Evolutionary conservation across 169 alveolate genomes (phyloP).

Genomic region (Plasmodium vinckei): DNA sequence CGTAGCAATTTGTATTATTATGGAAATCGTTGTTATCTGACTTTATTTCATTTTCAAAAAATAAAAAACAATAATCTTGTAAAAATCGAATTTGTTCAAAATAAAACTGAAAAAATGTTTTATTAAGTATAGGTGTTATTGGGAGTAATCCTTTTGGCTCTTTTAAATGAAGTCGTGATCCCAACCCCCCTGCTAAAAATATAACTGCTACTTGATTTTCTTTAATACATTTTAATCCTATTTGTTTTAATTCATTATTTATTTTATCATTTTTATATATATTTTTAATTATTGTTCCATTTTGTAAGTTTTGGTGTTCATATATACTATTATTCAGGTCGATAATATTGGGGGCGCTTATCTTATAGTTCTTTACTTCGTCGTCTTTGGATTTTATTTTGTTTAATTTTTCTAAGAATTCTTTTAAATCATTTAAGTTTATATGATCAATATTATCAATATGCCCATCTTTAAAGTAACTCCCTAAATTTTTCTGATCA

Average conservation of each 20-base stretch:
- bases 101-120: constrained; percentile 82
- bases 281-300: constrained; percentile 48
- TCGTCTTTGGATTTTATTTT: constrained; percentile 5
- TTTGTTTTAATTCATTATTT: constrained; percentile 37
- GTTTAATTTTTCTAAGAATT: constrained; percentile 32
- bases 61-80: constrained; percentile 32
- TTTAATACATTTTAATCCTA: constrained; percentile 57
- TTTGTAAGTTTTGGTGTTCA: constrained; percentile 36
- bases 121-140: constrained; percentile 77
- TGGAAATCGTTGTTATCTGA: neutral
- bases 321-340: constrained; percentile 31
- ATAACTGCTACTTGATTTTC: constrained; percentile 78
- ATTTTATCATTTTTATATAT: constrained; percentile 31
- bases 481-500: constrained; percentile 7
- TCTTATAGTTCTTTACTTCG: neutral
- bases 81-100: constrained; percentile 77
- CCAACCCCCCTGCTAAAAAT: constrained; percentile 85
- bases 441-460: constrained; percentile 7
- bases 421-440: constrained; percentile 12
- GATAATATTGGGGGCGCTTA: constrained; percentile 25
- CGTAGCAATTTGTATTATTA: neutral
- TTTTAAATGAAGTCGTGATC: constrained; percentile 77
- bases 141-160: constrained; percentile 80
- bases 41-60: neutral
- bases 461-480: neutral